Base-by-base conservation (phyloP, 192 early-diverging fungal genomes). In the Allomyces macrogynus region DNA sequence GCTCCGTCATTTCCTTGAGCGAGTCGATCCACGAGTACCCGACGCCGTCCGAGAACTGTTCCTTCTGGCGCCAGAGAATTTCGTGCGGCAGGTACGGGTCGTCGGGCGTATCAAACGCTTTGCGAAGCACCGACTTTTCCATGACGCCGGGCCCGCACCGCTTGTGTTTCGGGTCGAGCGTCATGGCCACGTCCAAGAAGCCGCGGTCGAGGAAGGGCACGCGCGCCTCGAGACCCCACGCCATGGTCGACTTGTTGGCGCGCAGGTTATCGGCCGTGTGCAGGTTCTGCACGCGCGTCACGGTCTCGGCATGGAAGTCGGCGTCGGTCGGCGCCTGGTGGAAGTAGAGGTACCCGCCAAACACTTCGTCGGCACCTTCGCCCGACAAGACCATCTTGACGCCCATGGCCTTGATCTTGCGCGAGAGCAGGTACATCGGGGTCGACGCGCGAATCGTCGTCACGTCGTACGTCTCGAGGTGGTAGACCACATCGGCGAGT, bases 341-440 rank as follows among this genome's bases (percentile, higher is more conserved):
- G 82, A 98, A 98, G 76, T 98, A 98, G 54, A 98, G 80, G 78
- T 98, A 98, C 18, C 95, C 95, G 67, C 90, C 95, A 82, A 93
- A 90, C 23, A 98, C 86, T 78, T 98, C 95, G 72, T 98, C 95
- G 61, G 86, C 76, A 63, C 95, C 95, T 73, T 98, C 95, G 62
- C 95, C 95, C 67, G 86, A 89, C 16, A 98, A 79, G 10, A 98
- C 95, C 95, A 98, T 98, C 84, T 98, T 98, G 75, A 98, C 95
- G 49, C 95, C 93, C 71, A 90, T 92, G 43, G 92, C 89, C 75
- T 93, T 98, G 83, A 98, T 95, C 80, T 93, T 95, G 67, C 95
- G 86, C 66, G 89, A 91, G 57, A 98, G 76, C 43, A 98, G 82
- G 77, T 96, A 98, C 95, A 98, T 98, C 65, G 95, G 95, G n/a